Percentiles rank a stretch among this genome's conserved stretches.
Conservation (phyloP, 257 asterid genomes). For the Nicotiana otophora region DNA sequence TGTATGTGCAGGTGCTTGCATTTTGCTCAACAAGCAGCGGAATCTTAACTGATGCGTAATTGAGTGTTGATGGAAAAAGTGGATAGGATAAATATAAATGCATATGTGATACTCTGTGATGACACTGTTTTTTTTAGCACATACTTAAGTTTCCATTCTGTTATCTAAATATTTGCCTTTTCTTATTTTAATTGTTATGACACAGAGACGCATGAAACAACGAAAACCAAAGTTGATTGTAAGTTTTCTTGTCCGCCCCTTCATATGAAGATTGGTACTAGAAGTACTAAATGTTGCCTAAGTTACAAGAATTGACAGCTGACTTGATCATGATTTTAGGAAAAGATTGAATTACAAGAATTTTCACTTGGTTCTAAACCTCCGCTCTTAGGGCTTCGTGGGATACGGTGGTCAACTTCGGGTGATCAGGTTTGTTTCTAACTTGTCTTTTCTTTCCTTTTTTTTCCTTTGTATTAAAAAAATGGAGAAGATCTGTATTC, state of each 20-base stretch:
- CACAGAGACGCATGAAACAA: slow-evolving; percentile 93
- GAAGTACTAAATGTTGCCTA: slow-evolving; percentile 6
- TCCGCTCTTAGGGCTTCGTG: slow-evolving; percentile 78
- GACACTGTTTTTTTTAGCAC: background rate
- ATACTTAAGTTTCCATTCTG: background rate
- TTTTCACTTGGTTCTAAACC: slow-evolving; percentile 90
- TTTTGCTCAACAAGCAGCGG: background rate
- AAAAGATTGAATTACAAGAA: slow-evolving; percentile 75
- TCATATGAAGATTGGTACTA: slow-evolving; percentile 13
- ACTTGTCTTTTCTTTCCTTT: background rate
- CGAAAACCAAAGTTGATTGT: slow-evolving; percentile 77
- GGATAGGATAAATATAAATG: background rate
- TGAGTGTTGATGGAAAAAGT: background rate
- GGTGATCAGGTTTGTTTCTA: slow-evolving; percentile 77
- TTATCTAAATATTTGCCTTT: slow-evolving; percentile 6
- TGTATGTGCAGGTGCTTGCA: background rate
- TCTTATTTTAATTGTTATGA: background rate
- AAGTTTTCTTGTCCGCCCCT: slow-evolving; percentile 31
- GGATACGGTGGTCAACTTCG: slow-evolving; percentile 78
- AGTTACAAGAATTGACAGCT: background rate
- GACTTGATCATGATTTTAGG: slow-evolving; percentile 41
- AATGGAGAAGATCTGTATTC: background rate
- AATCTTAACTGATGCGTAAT: background rate
- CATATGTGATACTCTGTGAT: background rate
- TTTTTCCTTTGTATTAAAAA: background rate